A percentile compares a stretch with the other conserved stretches of the same genome.
Conservation (phyloP, 805 yeast genomes). For the Monosporozyma aquatica region DNA sequence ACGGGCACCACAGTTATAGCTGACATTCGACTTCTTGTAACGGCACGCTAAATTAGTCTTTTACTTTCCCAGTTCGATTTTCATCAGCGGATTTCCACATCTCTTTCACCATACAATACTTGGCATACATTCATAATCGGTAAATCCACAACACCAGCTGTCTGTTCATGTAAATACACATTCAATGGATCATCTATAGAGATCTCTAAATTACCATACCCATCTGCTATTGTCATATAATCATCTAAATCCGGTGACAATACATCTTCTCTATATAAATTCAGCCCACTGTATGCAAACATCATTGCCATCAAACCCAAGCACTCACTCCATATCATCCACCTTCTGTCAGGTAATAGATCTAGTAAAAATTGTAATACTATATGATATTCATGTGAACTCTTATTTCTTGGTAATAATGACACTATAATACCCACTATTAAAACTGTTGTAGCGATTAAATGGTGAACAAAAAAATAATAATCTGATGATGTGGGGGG, state of each 20-base stretch:
- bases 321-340: slow-evolving; percentile 78
- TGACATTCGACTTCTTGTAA: no score
- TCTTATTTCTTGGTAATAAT: slow-evolving; percentile 40
- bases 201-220: slow-evolving; percentile 1
- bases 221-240: slow-evolving; percentile 52
- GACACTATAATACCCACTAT: slow-evolving; percentile 65
- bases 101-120: slow-evolving; percentile 41
- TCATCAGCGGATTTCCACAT: no score
- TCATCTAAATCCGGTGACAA: slow-evolving; percentile 53
- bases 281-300: slow-evolving; percentile 61
- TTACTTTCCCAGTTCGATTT: no score
- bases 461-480: slow-evolving; percentile 77
- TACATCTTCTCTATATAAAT: slow-evolving; percentile 67
- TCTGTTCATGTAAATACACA: slow-evolving; percentile 43
- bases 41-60: no score
- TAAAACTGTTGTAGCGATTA: slow-evolving; percentile 51
- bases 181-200: slow-evolving; percentile 6
- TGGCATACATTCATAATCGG: slow-evolving; percentile 64
- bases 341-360: slow-evolving; percentile 70
- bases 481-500: slow-evolving; percentile 43
- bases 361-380: slow-evolving; percentile 2
- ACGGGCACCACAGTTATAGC: no score
- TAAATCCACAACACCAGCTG: slow-evolving; percentile 82
- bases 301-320: slow-evolving; percentile 61
- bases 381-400: slow-evolving; percentile 4